Evolutionary conservation across 805 yeast species (phyloP).

Genomic region (Zygoascus ofunaensis): DNA sequence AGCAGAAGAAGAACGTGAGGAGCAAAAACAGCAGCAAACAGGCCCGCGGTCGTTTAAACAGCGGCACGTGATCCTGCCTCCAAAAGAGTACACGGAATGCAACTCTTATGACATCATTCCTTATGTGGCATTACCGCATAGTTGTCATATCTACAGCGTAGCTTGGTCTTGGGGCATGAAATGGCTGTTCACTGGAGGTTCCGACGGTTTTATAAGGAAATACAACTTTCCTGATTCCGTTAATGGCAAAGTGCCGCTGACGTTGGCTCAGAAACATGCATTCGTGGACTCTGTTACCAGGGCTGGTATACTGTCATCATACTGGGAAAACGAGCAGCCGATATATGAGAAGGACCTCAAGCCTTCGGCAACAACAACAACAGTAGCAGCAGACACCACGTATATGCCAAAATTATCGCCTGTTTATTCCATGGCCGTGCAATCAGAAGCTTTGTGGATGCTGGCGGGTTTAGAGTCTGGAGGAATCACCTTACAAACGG

Average conservation of each 20-base stretch:
- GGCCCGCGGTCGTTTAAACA: slow-evolving; percentile 13
- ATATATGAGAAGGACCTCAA: slow-evolving; percentile 37
- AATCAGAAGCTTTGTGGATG: slow-evolving; percentile 75
- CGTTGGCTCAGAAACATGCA: slow-evolving; percentile 85
- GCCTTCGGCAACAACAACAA: too few species aligned
- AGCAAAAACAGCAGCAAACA: background rate
- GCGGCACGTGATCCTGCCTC: slow-evolving; percentile 21
- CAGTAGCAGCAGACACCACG: slow-evolving; percentile 26
- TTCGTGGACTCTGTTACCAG: slow-evolving; percentile 76
- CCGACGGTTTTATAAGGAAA: slow-evolving; percentile 86
- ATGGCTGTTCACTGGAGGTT: slow-evolving; percentile 91
- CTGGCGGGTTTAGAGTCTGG: slow-evolving; percentile 70
- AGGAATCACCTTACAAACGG: slow-evolving; percentile 76
- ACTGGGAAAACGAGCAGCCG: slow-evolving; percentile 97
- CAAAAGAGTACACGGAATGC: slow-evolving; percentile 42
- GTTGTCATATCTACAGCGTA: slow-evolving; percentile 66
- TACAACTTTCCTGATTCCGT: slow-evolving; percentile 80
- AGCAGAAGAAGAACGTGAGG: slow-evolving; percentile 13
- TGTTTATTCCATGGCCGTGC: slow-evolving; percentile 79
- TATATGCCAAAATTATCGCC: slow-evolving; percentile 52
- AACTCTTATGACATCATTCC: slow-evolving; percentile 66
- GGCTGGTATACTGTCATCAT: slow-evolving; percentile 73
- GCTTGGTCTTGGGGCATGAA: slow-evolving; percentile 72
- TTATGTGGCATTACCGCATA: slow-evolving; percentile 77
- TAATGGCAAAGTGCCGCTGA: slow-evolving; percentile 77